phyloP scores from a whole-genome alignment of 2,329 filamentous ascomycete species.

The Beauveria varroae region DNA sequence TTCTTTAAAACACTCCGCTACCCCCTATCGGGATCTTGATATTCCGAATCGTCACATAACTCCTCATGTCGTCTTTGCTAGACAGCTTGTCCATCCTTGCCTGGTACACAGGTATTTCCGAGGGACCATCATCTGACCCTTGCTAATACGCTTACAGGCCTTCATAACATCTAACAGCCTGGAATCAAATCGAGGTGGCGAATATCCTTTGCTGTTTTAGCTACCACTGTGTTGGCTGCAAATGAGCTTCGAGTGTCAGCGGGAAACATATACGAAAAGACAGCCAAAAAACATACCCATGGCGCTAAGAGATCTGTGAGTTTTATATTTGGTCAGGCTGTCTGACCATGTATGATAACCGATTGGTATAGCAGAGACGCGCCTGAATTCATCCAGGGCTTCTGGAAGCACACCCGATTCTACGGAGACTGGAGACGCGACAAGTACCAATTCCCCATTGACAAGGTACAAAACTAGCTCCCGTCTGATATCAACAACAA shows the following conservation, averaged over 20 bases:
- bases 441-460: constrained; percentile 73
- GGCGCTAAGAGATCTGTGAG: constrained; percentile 2
- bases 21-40: background rate
- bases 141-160: background rate
- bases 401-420: constrained; percentile 56
- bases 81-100: background rate
- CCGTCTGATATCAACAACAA: background rate
- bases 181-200: background rate
- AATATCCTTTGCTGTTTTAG: background rate
- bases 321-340: background rate
- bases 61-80: background rate
- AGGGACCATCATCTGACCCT: background rate
- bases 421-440: constrained; percentile 63
- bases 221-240: background rate
- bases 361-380: background rate
- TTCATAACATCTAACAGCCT: background rate
- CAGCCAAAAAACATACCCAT: background rate
- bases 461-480: constrained; percentile 47
- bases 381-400: constrained; percentile 16
- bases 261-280: background rate
- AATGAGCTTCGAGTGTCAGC: background rate
- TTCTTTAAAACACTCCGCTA: background rate
- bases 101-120: background rate
- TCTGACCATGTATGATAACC: constrained; percentile 15
- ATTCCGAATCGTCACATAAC: background rate